Conservation (phyloP, 169 alveolate species). For the Eimeria acervulina region DNA sequence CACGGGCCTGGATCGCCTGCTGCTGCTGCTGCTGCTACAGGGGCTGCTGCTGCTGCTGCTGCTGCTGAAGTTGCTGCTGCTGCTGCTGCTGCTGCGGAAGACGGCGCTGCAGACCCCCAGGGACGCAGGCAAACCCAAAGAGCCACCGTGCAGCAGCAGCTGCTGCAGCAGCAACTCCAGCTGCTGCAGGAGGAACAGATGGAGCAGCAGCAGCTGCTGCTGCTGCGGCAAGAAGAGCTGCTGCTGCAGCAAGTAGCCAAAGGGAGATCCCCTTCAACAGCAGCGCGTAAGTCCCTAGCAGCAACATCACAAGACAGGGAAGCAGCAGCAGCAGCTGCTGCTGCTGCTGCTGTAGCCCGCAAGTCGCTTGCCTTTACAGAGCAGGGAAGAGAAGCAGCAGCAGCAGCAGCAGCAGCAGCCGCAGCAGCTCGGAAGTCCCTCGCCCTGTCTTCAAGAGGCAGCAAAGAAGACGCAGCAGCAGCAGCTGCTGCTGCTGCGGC, state of each 20-base stretch:
- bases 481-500: not conserved
- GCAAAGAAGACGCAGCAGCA: too few relatives aligned
- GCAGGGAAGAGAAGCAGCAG: conserved; percentile 1
- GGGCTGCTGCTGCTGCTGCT: too few relatives aligned
- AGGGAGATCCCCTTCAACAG: not conserved
- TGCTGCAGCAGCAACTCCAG: not conserved
- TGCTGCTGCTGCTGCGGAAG: conserved; percentile 32
- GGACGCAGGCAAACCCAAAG: not conserved
- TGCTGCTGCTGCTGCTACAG: not conserved
- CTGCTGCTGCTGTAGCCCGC: not conserved
- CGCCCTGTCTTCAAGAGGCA: too few relatives aligned
- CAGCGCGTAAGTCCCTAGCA: conserved; percentile 1
- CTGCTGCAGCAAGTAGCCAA: not conserved
- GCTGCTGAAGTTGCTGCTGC: not conserved
- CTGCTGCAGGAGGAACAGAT: too few relatives aligned
- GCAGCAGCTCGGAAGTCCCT: too few relatives aligned
- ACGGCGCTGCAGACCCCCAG: not conserved
- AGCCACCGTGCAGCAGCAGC: conserved; percentile 46
- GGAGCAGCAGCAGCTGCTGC: conserved; percentile 46
- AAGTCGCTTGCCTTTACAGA: not conserved
- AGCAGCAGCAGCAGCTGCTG: conserved; percentile 44
- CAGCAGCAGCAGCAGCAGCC: not conserved
- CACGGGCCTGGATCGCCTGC: not conserved
- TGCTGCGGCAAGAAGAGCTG: conserved; percentile 46
- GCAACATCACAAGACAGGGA: not conserved